Evolutionary conservation across 768 basidiomycete species (phyloP).

Genomic region (Plicaturopsis crispa): DNA sequence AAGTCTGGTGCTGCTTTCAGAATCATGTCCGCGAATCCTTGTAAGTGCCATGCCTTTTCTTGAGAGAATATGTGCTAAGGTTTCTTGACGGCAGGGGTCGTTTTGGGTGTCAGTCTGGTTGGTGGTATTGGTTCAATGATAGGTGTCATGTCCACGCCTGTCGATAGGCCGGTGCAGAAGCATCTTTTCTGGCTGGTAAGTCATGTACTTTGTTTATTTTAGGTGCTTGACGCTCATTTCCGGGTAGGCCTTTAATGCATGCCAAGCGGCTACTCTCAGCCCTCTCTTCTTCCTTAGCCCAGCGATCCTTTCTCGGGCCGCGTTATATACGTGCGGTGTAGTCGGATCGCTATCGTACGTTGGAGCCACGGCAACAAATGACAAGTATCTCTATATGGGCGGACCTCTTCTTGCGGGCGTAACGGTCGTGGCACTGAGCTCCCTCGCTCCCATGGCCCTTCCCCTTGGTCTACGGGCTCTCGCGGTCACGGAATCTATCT

Average conservation of each 20-base stretch:
- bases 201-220: conserved; percentile 6
- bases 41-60: conserved; percentile 28
- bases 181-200: conserved; percentile 76
- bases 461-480: conserved; percentile 75
- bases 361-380: conserved; percentile 84
- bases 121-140: conserved; percentile 84
- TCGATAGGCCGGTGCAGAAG: conserved; percentile 69
- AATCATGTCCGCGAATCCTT: conserved; percentile 81
- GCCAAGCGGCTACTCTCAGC: conserved; percentile 79
- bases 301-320: conserved; percentile 79
- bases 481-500: conserved; percentile 69
- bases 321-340: conserved; percentile 79
- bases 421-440: conserved; percentile 79
- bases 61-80: background rate
- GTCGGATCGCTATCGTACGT: conserved; percentile 85
- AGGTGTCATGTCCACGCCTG: conserved; percentile 71
- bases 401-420: conserved; percentile 86
- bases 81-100: conserved; percentile 48
- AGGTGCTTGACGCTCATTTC: conserved; percentile 1
- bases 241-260: conserved; percentile 70
- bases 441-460: conserved; percentile 86
- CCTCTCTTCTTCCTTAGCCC: conserved; percentile 88
- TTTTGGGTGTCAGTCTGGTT: conserved; percentile 72
- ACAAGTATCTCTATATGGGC: conserved; percentile 81
- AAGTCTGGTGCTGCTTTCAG: conserved; percentile 58